These are phyloP conservation scores for Orbilia javanica DNA, from an alignment of 2,329 filamentous ascomycete genomes.

Conservation along the genomic window DNA sequence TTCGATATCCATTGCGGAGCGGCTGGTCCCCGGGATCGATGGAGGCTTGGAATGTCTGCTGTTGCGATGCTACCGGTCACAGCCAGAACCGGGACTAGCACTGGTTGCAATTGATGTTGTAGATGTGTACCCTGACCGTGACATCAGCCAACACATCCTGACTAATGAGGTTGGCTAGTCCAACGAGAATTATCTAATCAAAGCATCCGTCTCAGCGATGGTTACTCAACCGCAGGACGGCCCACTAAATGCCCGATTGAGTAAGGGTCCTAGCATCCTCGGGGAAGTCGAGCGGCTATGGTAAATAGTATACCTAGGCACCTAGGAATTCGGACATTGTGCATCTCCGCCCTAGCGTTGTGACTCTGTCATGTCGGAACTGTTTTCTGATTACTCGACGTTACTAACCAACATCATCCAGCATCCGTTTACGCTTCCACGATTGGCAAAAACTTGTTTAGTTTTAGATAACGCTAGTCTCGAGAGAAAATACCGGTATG, in stretches of 20 bases:
- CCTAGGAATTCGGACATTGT: background rate
- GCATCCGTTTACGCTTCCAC: background rate
- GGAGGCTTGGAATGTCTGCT: background rate
- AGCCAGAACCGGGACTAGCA: background rate
- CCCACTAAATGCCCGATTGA: background rate
- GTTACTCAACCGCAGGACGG: slow-evolving; percentile 3
- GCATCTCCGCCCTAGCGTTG: background rate
- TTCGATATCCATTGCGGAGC: slow-evolving; percentile 65
- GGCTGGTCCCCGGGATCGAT: background rate
- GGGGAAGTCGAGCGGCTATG: background rate
- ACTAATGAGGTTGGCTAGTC: background rate
- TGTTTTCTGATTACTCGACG: slow-evolving; percentile 22
- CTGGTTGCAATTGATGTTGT: no score
- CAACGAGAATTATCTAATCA: background rate
- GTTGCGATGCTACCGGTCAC: background rate
- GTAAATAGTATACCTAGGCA: no score
- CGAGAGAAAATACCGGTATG: slow-evolving; percentile 19
- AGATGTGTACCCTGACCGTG: background rate
- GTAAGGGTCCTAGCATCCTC: slow-evolving; percentile 1
- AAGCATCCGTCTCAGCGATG: background rate
- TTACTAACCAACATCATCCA: slow-evolving; percentile 1
- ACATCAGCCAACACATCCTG: slow-evolving; percentile 17
- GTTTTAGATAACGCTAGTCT: background rate
- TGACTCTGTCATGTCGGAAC: slow-evolving; percentile 5
- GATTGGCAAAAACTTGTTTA: slow-evolving; percentile 10